Base-by-base conservation (phyloP, 345 rosid genomes). In the Fremontodendron californicum region DNA sequence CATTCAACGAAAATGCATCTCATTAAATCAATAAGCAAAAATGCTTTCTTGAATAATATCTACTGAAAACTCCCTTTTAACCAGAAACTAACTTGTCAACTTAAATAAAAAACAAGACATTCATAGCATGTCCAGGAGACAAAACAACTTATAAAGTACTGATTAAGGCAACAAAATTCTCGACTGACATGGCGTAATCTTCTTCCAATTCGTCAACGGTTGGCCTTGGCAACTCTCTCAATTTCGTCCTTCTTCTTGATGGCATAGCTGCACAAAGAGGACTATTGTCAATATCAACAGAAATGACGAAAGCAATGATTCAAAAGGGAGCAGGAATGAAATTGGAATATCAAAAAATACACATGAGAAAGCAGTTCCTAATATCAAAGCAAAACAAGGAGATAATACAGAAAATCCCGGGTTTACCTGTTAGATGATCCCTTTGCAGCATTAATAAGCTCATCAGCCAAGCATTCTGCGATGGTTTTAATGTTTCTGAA, bases 141-240 rank as follows among this genome's bases (percentile, higher is more conserved):
- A 62, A 62, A 62, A 39, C 51, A 54, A 19, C 49, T 31, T 29
- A 49, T 61, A 4, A 80, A 62, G 43, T 49, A 27, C 73, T 71
- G 15, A 15, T 7, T 11, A 48, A 71, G 64, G 9, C 21, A 76
- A 40, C 61, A 81, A 80, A 75, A 68, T 11, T 80, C 55, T 51
- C 51, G 46, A 55, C 48, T 12, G 39, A 60, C 42, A 29, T 51
- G 25, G 16, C 42, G n/a, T 45, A 57, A n/a, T 67, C 46, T 13
- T 35, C 65, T 15, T 35, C 3, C 66, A 77, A 21, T 13, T n/a
- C 79, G 82, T 92, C 76, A 95, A 88, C 99, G 99, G 65, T 95
- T 95, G 37, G 98, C 99, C 89, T 95, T 95, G 0, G 99, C 99
- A 84, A 95, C 99, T 88, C 99, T 88, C 78, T 95, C 99, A 25